A percentile compares a stretch with the other conserved stretches of the same genome.
These are phyloP conservation scores for Durio zibethinus DNA, from an alignment of 345 rosid genomes.

Conservation along the genomic window DNA sequence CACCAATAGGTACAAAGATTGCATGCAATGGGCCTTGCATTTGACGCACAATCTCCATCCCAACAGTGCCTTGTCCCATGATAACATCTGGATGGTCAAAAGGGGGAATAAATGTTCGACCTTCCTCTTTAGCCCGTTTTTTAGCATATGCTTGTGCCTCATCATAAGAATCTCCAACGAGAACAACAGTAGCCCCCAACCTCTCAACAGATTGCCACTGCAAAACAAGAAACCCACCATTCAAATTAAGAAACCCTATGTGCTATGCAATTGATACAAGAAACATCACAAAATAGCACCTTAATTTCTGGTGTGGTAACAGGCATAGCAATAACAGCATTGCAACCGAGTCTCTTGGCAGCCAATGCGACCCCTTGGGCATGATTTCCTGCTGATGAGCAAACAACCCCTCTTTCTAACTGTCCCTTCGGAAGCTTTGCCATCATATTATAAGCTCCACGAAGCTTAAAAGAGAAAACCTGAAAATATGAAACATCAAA, in stretches of 20 bases:
- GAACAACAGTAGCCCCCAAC: slow-evolving; percentile 81
- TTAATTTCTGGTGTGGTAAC: slow-evolving; percentile 89
- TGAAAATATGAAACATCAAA: slow-evolving; percentile 15
- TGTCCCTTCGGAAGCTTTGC: slow-evolving; percentile 64
- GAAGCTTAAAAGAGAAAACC: slow-evolving; percentile 98
- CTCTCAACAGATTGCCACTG: slow-evolving; percentile 88
- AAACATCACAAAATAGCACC: slow-evolving; percentile 31
- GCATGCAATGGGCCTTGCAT: slow-evolving; percentile 73
- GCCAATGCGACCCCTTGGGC: slow-evolving; percentile 97
- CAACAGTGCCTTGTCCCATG: slow-evolving; percentile 93
- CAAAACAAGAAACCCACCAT: slow-evolving; percentile 9
- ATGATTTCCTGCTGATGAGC: slow-evolving; percentile 98
- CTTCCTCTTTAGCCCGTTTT: slow-evolving; percentile 60
- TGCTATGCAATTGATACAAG: not conserved
- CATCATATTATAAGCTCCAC: slow-evolving; percentile 99
- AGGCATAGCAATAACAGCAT: slow-evolving; percentile 87
- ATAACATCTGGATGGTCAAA: slow-evolving; percentile 97
- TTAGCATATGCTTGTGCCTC: slow-evolving; percentile 89
- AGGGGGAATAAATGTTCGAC: slow-evolving; percentile 79
- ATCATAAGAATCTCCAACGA: slow-evolving; percentile 87
- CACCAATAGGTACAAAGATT: slow-evolving; percentile 95
- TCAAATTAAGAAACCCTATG: slow-evolving; percentile 3
- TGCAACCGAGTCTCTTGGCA: slow-evolving; percentile 67
- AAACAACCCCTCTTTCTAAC: slow-evolving; percentile 76
- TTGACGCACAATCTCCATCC: slow-evolving; percentile 91